Conservation (phyloP, 2,329 filamentous ascomycete species). For the Chaetomium sp. region DNA sequence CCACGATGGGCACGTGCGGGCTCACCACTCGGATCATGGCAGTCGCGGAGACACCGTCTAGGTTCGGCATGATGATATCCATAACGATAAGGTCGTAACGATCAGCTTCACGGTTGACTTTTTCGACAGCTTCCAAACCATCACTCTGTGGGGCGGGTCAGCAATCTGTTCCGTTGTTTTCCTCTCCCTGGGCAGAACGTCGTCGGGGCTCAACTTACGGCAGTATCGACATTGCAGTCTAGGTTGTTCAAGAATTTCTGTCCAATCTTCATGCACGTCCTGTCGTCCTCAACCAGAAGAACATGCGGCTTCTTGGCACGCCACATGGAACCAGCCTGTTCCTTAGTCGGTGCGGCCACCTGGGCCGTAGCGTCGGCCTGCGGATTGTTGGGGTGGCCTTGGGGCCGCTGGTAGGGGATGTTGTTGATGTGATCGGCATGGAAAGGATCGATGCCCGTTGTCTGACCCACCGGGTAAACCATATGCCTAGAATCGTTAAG, state of each 20-base stretch:
- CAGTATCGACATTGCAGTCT: slow-evolving; percentile 61
- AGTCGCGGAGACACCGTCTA: slow-evolving; percentile 91
- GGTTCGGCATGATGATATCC: slow-evolving; percentile 95
- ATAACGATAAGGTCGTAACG: slow-evolving; percentile 68
- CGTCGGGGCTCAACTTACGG: slow-evolving; percentile 41
- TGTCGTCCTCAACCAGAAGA: slow-evolving; percentile 80
- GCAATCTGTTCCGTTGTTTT: not conserved
- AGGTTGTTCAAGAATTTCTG: slow-evolving; percentile 60
- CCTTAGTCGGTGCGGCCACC: slow-evolving; percentile 31
- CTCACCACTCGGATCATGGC: slow-evolving; percentile 87
- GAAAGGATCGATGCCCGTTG: slow-evolving; percentile 89
- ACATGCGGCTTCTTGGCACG: slow-evolving; percentile 66
- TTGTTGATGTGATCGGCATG: slow-evolving; percentile 92
- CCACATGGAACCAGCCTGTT: slow-evolving; percentile 44
- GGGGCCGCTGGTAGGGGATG: slow-evolving; percentile 75
- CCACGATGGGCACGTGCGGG: slow-evolving; percentile 78
- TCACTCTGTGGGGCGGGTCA: slow-evolving; percentile 52
- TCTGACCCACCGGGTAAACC: slow-evolving; percentile 87
- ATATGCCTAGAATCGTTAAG: slow-evolving; percentile 56
- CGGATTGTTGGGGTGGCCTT: slow-evolving; percentile 47
- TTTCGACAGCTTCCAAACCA: slow-evolving; percentile 84
- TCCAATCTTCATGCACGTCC: slow-evolving; percentile 60
- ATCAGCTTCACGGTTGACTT: slow-evolving; percentile 52
- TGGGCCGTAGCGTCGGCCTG: slow-evolving; percentile 37
- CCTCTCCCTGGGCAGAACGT: too few relatives aligned